Base-by-base conservation (phyloP, 2,329 filamentous ascomycete species). In the Moelleriella libera region DNA sequence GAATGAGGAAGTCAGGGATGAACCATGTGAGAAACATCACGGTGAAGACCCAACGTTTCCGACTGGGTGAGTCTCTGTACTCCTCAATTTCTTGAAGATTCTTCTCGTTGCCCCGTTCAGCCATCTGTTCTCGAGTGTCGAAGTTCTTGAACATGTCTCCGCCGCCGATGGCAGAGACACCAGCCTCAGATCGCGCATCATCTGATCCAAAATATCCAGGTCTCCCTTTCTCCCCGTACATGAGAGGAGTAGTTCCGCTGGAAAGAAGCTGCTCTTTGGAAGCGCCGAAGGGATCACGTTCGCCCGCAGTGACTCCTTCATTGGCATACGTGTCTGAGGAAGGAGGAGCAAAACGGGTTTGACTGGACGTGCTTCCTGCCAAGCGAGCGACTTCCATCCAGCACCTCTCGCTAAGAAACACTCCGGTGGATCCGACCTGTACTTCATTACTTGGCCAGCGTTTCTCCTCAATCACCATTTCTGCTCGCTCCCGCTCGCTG, bases 121-220 rank as follows among this genome's bases (percentile, higher is more conserved):
- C 87, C 78, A 98, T 88, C 61, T 95, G 86, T 61, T 94, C 85
- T 52, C 88, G 80, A 6, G 90, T 96, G 55, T 97, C 90, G 6
- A 97, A 74, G 58, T 96, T 95, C 59, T 88, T 87, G 74, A 98
- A 98, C 90, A 98, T 95, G 62, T 98, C 92, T 6, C 92, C 89
- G 47, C 78, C 85, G 44, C 89, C 85, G 60, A 95, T 84, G 5
- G 87, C 88, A n/a, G 90, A 96, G 2, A 76, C 84, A 4, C 89
- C 90, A 6, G 90, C 89, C 46, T 98, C 92, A 31, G 92, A 97
- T 42, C 88, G 87, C 6, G 82, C 72, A 60, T 98, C 92, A 49
- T 94, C 88, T 50, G 67, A 71, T 47, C 83, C 84, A 57, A 96
- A 96, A 61, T 95, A 96, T 28, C 82, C 84, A 2, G 76, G 82